Base-by-base conservation (phyloP, 177 flowering plant species). In the Vitis hybrid region DNA sequence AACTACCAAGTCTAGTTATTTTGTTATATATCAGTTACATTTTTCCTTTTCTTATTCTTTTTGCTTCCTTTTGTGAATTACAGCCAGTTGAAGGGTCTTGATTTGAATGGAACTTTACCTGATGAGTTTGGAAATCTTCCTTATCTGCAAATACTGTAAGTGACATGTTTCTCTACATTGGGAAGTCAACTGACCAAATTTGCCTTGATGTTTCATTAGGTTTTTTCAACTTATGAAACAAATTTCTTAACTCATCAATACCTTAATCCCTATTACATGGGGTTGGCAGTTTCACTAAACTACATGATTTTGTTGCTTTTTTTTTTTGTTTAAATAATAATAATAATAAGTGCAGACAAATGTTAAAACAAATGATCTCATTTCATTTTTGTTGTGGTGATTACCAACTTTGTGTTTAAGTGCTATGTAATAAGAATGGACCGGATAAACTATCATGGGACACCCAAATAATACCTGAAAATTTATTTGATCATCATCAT, bases 11-110 rank as follows among this genome's bases (percentile, higher is more conserved):
- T 30, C 2, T 10, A 20, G 18, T 51, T 52, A 20, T 20, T 3
- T 10, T 24, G 49, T 2, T 18, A 2, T 20, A 15, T 3, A 52
- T 50, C 1, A 20, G 21, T 20, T 4, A 46, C 24, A 60, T 21
- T 27, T n/a, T 61, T 32, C 9, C 24, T 61, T 24, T 13, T 20
- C 46, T n/a, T 61, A 12, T 27, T 4, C 2, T 20, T 61, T 52
- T 49, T 61, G 3, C 15, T 54, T 54, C 20, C 3, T 24, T 35
- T 56, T 67, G 53, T 48, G 24, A 48, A 51, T 75, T 63, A 61
- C 87, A 91, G 97, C 50, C 69, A 58, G 75, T 73, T 91, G 56
- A 90, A 85, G 79, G 79, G 82, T 64, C 70, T 80, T 8, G 87
- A 82, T 71, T 66, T 91, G 59, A 67, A 80, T 54, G 92, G 92